Evolutionary conservation across 31 red algal genomes (phyloP).

Genomic region (Odonthalia washingtoniensis): DNA sequence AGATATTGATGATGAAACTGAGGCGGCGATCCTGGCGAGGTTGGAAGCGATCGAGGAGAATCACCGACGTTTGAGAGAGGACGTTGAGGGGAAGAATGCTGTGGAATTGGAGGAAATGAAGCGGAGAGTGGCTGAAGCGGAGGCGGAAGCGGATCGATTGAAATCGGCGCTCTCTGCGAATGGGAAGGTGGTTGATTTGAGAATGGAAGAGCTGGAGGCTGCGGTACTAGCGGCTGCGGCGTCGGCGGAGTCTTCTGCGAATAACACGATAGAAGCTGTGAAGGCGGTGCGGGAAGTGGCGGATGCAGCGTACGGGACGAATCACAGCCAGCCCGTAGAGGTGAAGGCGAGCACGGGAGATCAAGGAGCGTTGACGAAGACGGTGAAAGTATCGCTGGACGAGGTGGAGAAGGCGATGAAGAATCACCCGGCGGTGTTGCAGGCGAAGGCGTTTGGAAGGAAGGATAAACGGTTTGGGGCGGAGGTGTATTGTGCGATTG

Average conservation of each 20-base stretch:
- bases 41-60: conserved; percentile 80
- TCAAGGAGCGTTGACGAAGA: conserved; percentile 76
- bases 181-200: conserved; percentile 65
- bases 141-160: conserved; percentile 72
- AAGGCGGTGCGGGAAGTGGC: conserved; percentile 78
- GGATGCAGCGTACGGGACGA: conserved; percentile 70
- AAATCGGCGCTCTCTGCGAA: conserved; percentile 11
- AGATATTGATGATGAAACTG: conserved; percentile 79
- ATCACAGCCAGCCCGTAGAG: conserved; percentile 75
- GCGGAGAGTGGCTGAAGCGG: conserved; percentile 63
- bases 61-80: conserved; percentile 59
- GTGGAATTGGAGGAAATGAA: conserved; percentile 78
- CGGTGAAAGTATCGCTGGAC: conserved; percentile 73
- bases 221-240: conserved; percentile 78
- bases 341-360: conserved; percentile 72
- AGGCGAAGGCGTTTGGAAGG: conserved; percentile 76
- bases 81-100: conserved; percentile 75
- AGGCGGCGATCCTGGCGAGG: conserved; percentile 69
- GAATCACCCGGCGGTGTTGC: conserved; percentile 67
- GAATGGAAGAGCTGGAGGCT: conserved; percentile 84
- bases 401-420: conserved; percentile 81
- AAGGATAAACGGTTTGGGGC: conserved; percentile 72
- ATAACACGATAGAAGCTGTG: conserved; percentile 66
- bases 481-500: conserved; percentile 85
- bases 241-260: conserved; percentile 72